phyloP scores from a whole-genome alignment of 2,329 filamentous ascomycete species.

The Fusarium acutatum region DNA sequence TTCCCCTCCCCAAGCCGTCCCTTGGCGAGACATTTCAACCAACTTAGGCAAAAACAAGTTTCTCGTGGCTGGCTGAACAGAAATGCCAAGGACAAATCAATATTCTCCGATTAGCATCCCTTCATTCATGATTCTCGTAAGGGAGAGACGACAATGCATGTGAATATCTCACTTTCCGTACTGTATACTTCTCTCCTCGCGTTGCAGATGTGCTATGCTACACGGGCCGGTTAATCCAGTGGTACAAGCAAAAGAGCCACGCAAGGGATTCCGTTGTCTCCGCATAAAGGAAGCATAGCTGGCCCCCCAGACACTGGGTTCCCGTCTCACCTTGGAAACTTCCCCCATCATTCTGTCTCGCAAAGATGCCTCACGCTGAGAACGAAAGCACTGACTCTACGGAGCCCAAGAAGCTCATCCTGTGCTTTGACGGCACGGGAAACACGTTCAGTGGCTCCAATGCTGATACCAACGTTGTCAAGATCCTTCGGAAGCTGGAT shows the following conservation, averaged over 20 bases:
- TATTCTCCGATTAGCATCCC: neutral
- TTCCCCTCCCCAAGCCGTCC: neutral
- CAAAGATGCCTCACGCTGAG: constrained; percentile 30
- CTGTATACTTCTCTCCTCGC: neutral
- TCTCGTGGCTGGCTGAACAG: constrained; percentile 28
- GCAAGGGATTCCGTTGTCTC: neutral
- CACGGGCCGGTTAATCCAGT: neutral
- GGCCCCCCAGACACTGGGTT: neutral
- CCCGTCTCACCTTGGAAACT: neutral
- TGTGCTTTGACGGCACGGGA: constrained; percentile 61
- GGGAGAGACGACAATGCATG: neutral
- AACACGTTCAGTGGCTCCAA: constrained; percentile 57
- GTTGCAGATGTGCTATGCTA: constrained; percentile 6
- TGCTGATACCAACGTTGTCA: constrained; percentile 63
- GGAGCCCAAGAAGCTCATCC: constrained; percentile 52
- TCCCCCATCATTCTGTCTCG: neutral
- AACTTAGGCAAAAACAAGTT: neutral
- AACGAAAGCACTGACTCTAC: neutral
- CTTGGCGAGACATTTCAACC: neutral
- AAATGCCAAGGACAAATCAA: constrained; percentile 3
- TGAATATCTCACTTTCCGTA: neutral
- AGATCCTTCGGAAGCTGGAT: constrained; percentile 58
- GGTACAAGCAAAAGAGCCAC: neutral
- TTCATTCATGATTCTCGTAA: neutral
- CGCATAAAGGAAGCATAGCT: constrained; percentile 21